Evolutionary conservation across 192 early-diverging fungal genomes (phyloP), one percentile per base, ranked within the genome.

Genomic region (Gryganskiella cystojenkinii): DNA sequence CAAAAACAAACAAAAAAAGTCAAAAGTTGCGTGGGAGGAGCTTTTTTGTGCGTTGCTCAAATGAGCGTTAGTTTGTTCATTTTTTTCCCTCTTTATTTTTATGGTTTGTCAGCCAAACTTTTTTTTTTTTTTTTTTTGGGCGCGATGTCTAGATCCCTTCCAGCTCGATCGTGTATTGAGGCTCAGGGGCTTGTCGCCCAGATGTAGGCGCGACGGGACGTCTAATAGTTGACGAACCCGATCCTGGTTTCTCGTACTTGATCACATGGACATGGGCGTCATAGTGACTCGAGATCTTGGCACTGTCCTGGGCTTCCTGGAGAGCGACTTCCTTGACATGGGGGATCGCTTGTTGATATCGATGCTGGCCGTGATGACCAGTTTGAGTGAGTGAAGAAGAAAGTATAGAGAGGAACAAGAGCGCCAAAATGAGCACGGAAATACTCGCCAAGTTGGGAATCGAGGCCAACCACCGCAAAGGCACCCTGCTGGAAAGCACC

Each of bases 211-310:
- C n/a, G n/a, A n/a, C 22, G 43, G 14, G 46, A n/a, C 6, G 57
- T 11, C 19, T 31, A 11, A 27, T 34, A 3, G 50, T 20, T 11
- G 56, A 14, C 13, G 64, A 50, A 15, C 31, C 35, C 14, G 45
- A 56, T 15, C 59, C 74, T 15, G 67, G 74, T 8, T 51, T 64
- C 56, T 78, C 74, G 45, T 50, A 76, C 28, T 1, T 66, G 58
- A 34, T 34, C 40, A 66, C 64, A 14, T 69, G 66, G 24, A 78
- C 74, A 78, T 78, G 66, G 14, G 74, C 51, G 20, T 78, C 74
- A 34, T 78, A 78, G 8, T 50, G 51, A 19, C 42, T 46, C 17
- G 50, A n/a, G 9, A 43, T 31, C 5, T 30, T 43, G 22, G 35
- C 24, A 9, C 55, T 43, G 22, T 61, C 42, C 30, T 42, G 31